phyloP scores from a whole-genome alignment of 2,329 filamentous ascomycete species.

The Aspergillus sp. region DNA sequence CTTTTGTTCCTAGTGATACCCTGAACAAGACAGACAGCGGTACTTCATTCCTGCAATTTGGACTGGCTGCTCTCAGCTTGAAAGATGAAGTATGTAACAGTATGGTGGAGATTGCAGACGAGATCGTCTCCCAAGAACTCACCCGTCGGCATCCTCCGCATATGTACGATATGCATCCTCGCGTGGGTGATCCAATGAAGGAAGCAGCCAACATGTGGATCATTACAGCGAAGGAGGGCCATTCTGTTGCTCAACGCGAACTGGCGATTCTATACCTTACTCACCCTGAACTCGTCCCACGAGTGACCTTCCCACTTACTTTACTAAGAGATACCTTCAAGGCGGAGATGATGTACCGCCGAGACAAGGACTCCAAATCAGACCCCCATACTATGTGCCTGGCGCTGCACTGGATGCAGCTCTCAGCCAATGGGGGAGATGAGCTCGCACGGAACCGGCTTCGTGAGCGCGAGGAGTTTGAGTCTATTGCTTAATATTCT shows the following conservation, averaged over 20 bases:
- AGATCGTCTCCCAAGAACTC: constrained; percentile 61
- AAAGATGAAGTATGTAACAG: constrained; percentile 85
- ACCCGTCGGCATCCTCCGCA: constrained; percentile 36
- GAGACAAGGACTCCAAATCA: constrained; percentile 64
- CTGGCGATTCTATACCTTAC: constrained; percentile 91
- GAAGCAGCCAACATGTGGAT: constrained; percentile 89
- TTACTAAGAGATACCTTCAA: constrained; percentile 89
- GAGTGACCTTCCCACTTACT: constrained; percentile 79
- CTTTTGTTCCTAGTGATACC: constrained; percentile 58
- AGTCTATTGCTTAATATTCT: constrained; percentile 52
- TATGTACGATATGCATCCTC: constrained; percentile 30
- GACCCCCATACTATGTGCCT: constrained; percentile 90
- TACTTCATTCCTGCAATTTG: constrained; percentile 88
- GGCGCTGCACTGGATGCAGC: constrained; percentile 96
- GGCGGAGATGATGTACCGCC: constrained; percentile 72
- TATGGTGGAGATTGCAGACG: constrained; percentile 74
- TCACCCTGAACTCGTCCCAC: constrained; percentile 77
- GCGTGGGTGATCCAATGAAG: constrained; percentile 45
- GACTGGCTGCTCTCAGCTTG: constrained; percentile 79
- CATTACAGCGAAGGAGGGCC: constrained; percentile 90
- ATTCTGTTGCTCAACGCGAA: constrained; percentile 85
- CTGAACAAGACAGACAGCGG: constrained; percentile 59
- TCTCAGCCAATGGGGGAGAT: constrained; percentile 82
- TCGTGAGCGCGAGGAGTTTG: constrained; percentile 66
- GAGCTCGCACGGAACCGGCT: constrained; percentile 79